Conservation (phyloP, 441 rosid genomes). For the Flueggea neowawraea region DNA sequence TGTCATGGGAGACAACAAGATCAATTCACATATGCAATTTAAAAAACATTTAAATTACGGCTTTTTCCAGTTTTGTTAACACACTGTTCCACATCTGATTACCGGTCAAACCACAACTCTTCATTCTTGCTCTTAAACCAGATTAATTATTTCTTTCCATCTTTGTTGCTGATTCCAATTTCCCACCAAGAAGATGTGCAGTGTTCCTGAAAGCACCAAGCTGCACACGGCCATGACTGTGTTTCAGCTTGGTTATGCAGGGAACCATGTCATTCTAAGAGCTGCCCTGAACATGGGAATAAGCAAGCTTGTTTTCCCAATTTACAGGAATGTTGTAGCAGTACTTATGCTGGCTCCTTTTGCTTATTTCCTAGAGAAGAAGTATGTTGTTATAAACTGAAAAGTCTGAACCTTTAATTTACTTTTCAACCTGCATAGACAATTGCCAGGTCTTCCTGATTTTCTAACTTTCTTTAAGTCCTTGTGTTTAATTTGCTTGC, state of each 20-base stretch:
- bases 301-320: constrained; percentile 86
- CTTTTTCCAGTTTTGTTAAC: too few species aligned
- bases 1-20: too few species aligned
- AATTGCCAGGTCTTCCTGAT: neutral
- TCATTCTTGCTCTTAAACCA: neutral
- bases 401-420: too few species aligned
- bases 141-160: neutral
- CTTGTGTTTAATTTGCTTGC: constrained; percentile 1
- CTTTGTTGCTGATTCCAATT: constrained; percentile 25
- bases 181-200: constrained; percentile 21
- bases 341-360: constrained; percentile 64
- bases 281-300: constrained; percentile 85
- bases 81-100: too few species aligned
- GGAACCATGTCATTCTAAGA: constrained; percentile 72
- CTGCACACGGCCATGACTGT: constrained; percentile 77
- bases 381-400: constrained; percentile 1
- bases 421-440: neutral
- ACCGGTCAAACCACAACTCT: neutral
- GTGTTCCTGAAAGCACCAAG: constrained; percentile 50
- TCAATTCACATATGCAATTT: too few species aligned
- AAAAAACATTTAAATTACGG: too few species aligned
- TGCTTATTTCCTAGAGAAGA: constrained; percentile 83
- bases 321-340: constrained; percentile 80
- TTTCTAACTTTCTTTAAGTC: neutral
- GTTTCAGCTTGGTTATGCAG: constrained; percentile 81